Conservation (phyloP, 129 eudicot species). For the Pseudognaphalium luteoalbum region DNA sequence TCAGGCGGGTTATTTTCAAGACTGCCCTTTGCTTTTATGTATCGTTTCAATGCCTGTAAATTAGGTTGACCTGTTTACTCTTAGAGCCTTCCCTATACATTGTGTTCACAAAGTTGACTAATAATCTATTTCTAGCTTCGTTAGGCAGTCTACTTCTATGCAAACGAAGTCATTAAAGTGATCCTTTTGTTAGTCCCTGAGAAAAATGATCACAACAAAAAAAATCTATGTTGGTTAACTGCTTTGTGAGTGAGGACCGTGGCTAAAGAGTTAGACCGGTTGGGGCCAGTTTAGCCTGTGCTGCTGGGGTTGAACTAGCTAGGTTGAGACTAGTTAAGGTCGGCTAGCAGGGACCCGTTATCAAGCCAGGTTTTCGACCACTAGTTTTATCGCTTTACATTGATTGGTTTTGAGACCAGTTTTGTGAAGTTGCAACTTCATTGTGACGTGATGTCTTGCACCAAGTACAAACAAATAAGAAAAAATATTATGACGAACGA, state of each 20-base stretch:
- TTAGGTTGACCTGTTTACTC: conserved; percentile 29
- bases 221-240: neutral
- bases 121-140: conserved; percentile 28
- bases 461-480: too few relatives aligned
- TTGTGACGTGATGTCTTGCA: too few relatives aligned
- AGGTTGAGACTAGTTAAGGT: neutral
- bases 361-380: neutral
- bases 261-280: neutral
- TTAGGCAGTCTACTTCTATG: conserved; percentile 11
- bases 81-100: conserved; percentile 19
- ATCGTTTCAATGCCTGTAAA: conserved; percentile 36
- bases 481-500: too few relatives aligned
- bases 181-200: neutral
- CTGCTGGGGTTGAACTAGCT: neutral
- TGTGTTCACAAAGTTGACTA: conserved; percentile 22
- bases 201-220: neutral
- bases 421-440: too few relatives aligned
- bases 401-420: too few relatives aligned
- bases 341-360: neutral
- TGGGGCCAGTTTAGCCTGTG: neutral
- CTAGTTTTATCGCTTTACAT: neutral
- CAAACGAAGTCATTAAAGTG: conserved; percentile 7
- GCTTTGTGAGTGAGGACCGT: neutral
- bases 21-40: conserved; percentile 20
- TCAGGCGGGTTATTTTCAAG: conserved; percentile 21